These are phyloP conservation scores for Ustilago nuda DNA, from an alignment of 1,284 basidiomycete species.

Conservation along the genomic window DNA sequence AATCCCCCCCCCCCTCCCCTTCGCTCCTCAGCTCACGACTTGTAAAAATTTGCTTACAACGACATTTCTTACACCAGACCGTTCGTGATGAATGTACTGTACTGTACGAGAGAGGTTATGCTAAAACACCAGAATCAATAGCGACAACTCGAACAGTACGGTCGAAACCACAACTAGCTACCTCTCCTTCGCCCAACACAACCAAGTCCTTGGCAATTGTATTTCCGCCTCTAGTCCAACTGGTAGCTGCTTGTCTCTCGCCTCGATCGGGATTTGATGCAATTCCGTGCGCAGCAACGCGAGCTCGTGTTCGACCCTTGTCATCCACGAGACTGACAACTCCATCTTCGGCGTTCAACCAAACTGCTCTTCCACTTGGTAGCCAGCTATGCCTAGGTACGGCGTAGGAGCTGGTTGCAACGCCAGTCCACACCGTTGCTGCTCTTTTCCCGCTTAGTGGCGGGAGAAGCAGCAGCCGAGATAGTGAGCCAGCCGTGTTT, in stretches of 20 bases:
- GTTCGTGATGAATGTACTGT: not conserved
- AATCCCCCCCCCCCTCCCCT: too few relatives aligned
- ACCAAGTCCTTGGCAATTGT: conserved; percentile 62
- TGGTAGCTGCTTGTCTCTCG: conserved; percentile 10
- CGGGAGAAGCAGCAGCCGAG: conserved; percentile 54
- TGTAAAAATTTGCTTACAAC: not conserved
- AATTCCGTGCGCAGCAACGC: conserved; percentile 49
- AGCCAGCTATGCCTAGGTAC: conserved; percentile 61
- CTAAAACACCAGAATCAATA: not conserved
- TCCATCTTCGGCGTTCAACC: conserved; percentile 64
- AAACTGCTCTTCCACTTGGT: conserved; percentile 46
- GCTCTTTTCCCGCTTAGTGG: conserved; percentile 45
- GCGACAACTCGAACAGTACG: conserved; percentile 46
- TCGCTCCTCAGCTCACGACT: not conserved
- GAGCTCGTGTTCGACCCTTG: conserved; percentile 44
- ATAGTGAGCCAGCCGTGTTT: conserved; percentile 22
- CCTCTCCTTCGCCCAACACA: conserved; percentile 33
- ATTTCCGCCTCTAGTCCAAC: conserved; percentile 62
- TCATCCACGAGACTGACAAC: conserved; percentile 57
- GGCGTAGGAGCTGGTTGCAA: conserved; percentile 45
- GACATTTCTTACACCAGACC: too few relatives aligned
- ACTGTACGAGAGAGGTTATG: not conserved
- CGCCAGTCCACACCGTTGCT: conserved; percentile 56
- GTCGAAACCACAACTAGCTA: conserved; percentile 64
- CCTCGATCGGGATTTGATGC: not conserved